Conservation (phyloP, 2,329 filamentous ascomycete genomes). For the Talaromyces sp. region DNA sequence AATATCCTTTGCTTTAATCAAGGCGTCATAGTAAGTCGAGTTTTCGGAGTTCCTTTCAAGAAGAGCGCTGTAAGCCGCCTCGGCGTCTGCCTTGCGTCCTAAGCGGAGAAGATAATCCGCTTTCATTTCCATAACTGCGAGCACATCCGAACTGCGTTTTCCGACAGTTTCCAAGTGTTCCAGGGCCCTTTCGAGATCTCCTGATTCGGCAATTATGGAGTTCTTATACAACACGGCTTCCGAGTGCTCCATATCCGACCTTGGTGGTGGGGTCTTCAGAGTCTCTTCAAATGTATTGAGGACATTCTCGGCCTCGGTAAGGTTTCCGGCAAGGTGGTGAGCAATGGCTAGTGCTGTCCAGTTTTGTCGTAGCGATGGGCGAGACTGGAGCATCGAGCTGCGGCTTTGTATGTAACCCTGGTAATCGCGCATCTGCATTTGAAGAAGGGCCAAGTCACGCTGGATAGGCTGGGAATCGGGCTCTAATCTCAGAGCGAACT, state of each 20-base stretch:
- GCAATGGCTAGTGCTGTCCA: conserved; percentile 98
- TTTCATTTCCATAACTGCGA: conserved; percentile 77
- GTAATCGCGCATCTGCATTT: conserved; percentile 96
- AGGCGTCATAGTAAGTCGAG: conserved; percentile 74
- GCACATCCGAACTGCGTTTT: conserved; percentile 74
- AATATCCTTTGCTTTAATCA: conserved; percentile 65
- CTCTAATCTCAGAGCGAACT: conserved; percentile 86
- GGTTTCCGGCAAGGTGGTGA: conserved; percentile 81
- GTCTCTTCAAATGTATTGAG: conserved; percentile 91
- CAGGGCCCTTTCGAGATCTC: conserved; percentile 74
- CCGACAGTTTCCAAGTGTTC: conserved; percentile 75
- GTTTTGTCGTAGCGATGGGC: conserved; percentile 77
- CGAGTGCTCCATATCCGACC: conserved; percentile 82
- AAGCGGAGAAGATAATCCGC: conserved; percentile 80
- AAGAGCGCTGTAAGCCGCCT: conserved; percentile 71
- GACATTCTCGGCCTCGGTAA: conserved; percentile 81
- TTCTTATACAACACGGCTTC: conserved; percentile 96
- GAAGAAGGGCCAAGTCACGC: conserved; percentile 84
- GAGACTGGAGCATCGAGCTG: conserved; percentile 77
- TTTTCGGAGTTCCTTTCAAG: conserved; percentile 85
- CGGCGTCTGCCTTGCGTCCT: conserved; percentile 71
- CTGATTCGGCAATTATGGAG: conserved; percentile 82
- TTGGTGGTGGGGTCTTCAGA: conserved; percentile 71
- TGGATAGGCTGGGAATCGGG: conserved; percentile 94
- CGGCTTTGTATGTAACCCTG: conserved; percentile 88